Evolutionary conservation across 1,284 basidiomycete genomes (phyloP).

Genomic region (Pyrrhoderma noxium): DNA sequence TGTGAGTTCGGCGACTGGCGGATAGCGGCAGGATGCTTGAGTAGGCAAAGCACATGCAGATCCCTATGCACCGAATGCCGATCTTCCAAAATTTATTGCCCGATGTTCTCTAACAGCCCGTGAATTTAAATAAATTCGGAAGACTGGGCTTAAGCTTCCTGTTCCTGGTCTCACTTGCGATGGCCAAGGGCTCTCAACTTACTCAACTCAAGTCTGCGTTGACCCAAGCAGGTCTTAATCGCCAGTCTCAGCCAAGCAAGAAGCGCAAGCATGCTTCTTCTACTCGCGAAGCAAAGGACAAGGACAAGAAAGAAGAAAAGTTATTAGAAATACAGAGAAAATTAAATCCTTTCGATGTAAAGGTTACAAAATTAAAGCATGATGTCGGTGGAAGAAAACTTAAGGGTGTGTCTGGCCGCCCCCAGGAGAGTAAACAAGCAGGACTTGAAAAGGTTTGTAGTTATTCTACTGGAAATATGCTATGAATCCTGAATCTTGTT

Average conservation of each 20-base stretch:
- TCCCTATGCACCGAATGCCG: background rate
- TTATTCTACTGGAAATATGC: conserved; percentile 7
- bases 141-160: background rate
- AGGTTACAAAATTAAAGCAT: conserved; percentile 87
- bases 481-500: background rate
- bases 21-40: too few species aligned
- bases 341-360: conserved; percentile 91
- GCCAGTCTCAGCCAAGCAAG: conserved; percentile 49
- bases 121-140: too few species aligned
- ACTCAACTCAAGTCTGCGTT: conserved; percentile 83
- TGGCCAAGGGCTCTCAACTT: conserved; percentile 75
- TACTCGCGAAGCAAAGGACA: conserved; percentile 60
- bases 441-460: conserved; percentile 80
- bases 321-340: conserved; percentile 78
- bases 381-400: conserved; percentile 85
- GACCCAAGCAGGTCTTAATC: conserved; percentile 65
- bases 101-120: background rate
- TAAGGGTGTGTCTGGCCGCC: conserved; percentile 78
- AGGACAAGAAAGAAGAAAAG: conserved; percentile 71
- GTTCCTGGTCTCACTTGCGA: conserved; percentile 22
- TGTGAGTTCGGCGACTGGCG: too few species aligned
- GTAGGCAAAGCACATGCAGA: background rate
- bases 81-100: background rate
- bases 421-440: conserved; percentile 81
- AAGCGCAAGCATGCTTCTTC: conserved; percentile 57